Evolutionary conservation across 1,284 basidiomycete genomes (phyloP).

Genomic region (Xanthoconium separans): DNA sequence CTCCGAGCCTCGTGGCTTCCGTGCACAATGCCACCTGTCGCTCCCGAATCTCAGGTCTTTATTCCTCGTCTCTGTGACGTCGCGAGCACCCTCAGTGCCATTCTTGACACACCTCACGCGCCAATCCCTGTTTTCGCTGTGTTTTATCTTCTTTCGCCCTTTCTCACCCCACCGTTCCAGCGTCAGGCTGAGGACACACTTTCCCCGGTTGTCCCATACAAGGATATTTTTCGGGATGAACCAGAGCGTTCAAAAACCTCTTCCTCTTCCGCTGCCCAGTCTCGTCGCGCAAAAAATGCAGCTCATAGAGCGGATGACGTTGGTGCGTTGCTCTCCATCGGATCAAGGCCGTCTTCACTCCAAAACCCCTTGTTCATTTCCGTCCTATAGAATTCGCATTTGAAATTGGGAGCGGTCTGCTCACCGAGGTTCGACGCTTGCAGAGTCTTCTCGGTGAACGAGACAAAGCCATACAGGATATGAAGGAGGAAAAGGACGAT

Average conservation of each 20-base stretch:
- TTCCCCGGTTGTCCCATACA: conserved; percentile 34
- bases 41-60: not conserved
- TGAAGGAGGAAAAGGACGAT: conserved; percentile 86
- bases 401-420: conserved; percentile 88
- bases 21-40: conserved; percentile 1
- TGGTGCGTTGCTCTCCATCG: conserved; percentile 46
- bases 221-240: conserved; percentile 43
- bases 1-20: conserved; percentile 22
- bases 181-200: conserved; percentile 41
- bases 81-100: not conserved
- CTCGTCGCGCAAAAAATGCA: conserved; percentile 80
- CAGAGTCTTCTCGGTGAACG: conserved; percentile 86
- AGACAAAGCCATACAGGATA: conserved; percentile 84
- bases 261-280: conserved; percentile 66
- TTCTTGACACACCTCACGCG: not conserved
- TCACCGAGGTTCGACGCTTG: conserved; percentile 85
- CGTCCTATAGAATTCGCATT: conserved; percentile 81
- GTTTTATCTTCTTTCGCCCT: not conserved
- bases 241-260: conserved; percentile 42
- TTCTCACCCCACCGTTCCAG: conserved; percentile 26
- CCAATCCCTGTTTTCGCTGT: not conserved
- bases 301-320: conserved; percentile 83
- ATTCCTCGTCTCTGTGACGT: not conserved
- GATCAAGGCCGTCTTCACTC: conserved; percentile 5
- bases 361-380: conserved; percentile 18